Percentiles rank a stretch among this genome's conserved stretches.
phyloP scores from a whole-genome alignment of 306 rosid genomes.

The Quercus bicolor region DNA sequence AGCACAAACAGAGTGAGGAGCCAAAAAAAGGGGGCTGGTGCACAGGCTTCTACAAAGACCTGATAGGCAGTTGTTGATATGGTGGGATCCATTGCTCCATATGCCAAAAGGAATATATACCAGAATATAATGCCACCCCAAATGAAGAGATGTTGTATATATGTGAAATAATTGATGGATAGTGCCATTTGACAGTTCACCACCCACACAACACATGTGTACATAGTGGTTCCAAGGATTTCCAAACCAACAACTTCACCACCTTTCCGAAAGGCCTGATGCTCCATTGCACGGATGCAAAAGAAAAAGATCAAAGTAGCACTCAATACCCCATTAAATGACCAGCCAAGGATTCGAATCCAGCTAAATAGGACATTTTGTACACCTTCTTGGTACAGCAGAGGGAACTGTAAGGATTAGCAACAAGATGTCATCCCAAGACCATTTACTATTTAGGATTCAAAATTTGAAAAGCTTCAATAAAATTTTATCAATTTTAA shows the following conservation, averaged over 20 bases:
- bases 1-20: constrained; percentile 60
- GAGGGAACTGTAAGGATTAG: constrained; percentile 63
- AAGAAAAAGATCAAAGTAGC: constrained; percentile 73
- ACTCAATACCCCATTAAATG: constrained; percentile 54
- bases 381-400: constrained; percentile 90
- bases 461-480: neutral
- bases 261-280: constrained; percentile 77
- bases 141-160: constrained; percentile 78
- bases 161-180: constrained; percentile 80
- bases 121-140: constrained; percentile 84
- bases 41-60: constrained; percentile 88
- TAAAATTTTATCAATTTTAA: neutral
- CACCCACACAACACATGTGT: constrained; percentile 87
- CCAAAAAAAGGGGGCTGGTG: constrained; percentile 85
- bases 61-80: constrained; percentile 80
- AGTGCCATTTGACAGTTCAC: constrained; percentile 97
- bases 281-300: constrained; percentile 53
- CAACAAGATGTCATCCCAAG: neutral
- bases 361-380: constrained; percentile 89
- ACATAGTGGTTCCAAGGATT: constrained; percentile 74
- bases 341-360: constrained; percentile 73
- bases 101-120: constrained; percentile 80
- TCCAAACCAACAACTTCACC: constrained; percentile 70
- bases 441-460: neutral
- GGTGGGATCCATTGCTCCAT: constrained; percentile 73